Base-by-base conservation (phyloP, 176 grass and related monocot species). In the Triticum turgidum region DNA sequence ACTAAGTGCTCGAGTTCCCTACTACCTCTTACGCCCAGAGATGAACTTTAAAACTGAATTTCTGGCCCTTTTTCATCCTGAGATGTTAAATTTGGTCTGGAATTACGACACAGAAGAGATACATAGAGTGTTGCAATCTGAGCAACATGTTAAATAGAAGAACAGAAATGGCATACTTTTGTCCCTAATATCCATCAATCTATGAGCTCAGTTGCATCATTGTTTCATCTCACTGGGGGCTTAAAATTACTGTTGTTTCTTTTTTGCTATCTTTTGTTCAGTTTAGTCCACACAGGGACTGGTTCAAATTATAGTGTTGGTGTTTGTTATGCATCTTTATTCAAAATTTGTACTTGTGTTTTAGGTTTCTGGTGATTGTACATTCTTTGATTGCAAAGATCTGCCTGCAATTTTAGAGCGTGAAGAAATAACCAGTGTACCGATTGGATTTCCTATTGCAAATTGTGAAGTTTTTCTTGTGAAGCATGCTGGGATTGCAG, bases 341-440 rank as follows among this genome's bases (percentile, higher is more conserved):
- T 84, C 14, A 83, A 88, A 78, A 0, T 18, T 63, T 82, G 22
- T 74, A 71, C 67, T 30, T 61, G 9, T 87, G 35, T 78, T 93
- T 91, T 79, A 95, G 96, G 90, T 98, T 77, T 95, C 96, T 84
- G 96, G 93, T 70, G 96, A 98, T 70, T 98, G 96, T 74, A 92
- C 88, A 65, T 98, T 89, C 84, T 98, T 95, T 80, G 92, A 98
- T 94, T 94, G 91, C 88, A 91, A 91, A 86, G 70, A 85, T 64
- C 85, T 98, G 77, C 86, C 88, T 71, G 78, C 24, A 84, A 89
- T 98, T 91, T 91, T 94, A 80, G 65, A 86, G 59, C 41, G 0
- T 59, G 86, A 92, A 72, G 42, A 87, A 61, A 65, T 94, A 83
- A 91, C 20, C 5, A 95, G 88, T 84, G 91, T 98, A 30, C 96